A percentile compares a stretch with the other conserved stretches of the same genome.
Evolutionary conservation across 1,284 basidiomycete species (phyloP).

Genomic region (Ustilago tritici): DNA sequence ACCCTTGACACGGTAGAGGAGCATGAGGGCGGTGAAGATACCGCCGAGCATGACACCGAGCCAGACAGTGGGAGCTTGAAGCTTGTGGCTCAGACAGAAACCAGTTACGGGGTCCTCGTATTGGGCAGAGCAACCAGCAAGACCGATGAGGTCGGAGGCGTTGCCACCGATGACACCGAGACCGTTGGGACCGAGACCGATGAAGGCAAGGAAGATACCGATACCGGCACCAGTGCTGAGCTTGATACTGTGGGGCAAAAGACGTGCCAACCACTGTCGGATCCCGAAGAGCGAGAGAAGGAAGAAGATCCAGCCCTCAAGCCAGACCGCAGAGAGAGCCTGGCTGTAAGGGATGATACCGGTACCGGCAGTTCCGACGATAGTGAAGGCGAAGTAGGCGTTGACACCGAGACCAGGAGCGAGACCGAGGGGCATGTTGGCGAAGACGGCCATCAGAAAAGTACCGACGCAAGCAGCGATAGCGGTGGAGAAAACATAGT

Average conservation of each 20-base stretch:
- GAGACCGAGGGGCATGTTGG: conserved; percentile 83
- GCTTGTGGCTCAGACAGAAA: conserved; percentile 78
- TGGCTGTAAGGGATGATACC: conserved; percentile 83
- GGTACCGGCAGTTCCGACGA: conserved; percentile 83
- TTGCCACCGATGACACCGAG: conserved; percentile 83
- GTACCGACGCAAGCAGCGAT: conserved; percentile 81
- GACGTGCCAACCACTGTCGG: conserved; percentile 87
- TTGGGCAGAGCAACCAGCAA: conserved; percentile 78
- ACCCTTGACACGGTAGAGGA: conserved; percentile 87
- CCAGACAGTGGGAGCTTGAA: conserved; percentile 84
- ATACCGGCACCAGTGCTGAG: conserved; percentile 87
- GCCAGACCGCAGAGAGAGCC: conserved; percentile 84
- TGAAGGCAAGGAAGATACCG: conserved; percentile 77
- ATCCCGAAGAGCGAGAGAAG: conserved; percentile 83
- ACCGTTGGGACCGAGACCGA: conserved; percentile 76
- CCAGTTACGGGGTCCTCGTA: conserved; percentile 68
- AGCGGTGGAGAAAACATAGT: conserved; percentile 75
- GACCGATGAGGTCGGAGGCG: conserved; percentile 78
- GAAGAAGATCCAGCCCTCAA: conserved; percentile 83
- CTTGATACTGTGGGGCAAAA: conserved; percentile 87
- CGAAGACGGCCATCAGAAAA: conserved; percentile 83
- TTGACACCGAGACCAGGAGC: conserved; percentile 75
- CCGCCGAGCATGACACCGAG: conserved; percentile 89
- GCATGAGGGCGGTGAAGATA: conserved; percentile 74
- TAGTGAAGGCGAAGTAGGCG: conserved; percentile 89